These are phyloP conservation scores for Dictyostelium capitatum DNA, from an alignment of 78 protist species.

Conservation along the genomic window DNA sequence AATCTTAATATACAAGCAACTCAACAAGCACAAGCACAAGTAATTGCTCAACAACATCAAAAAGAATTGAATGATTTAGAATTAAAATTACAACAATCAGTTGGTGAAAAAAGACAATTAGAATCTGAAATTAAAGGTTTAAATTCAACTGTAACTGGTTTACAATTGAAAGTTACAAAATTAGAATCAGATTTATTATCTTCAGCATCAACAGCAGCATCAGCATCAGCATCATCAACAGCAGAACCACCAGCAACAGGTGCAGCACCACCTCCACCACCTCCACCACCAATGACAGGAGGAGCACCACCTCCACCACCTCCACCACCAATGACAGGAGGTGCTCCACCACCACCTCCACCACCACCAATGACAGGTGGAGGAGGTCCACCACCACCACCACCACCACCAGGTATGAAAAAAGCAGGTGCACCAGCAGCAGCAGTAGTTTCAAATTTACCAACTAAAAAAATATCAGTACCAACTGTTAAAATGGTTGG, in stretches of 20 bases:
- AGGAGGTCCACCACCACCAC: conserved; percentile 74
- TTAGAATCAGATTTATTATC: background rate
- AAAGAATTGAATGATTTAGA: conserved; percentile 10
- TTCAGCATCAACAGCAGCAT: background rate
- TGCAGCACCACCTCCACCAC: conserved; percentile 74
- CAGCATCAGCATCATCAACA: background rate
- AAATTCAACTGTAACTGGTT: conserved; percentile 13
- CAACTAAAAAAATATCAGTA: conserved; percentile 2
- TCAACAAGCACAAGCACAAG: background rate
- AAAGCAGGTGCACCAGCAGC: conserved; percentile 60
- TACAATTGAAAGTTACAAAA: conserved; percentile 11
- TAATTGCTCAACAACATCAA: too few species aligned
- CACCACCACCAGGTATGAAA: conserved; percentile 59
- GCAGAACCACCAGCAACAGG: conserved; percentile 33
- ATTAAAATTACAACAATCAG: conserved; percentile 14
- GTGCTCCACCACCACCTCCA: conserved; percentile 67
- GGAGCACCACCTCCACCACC: background rate
- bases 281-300: conserved; percentile 39
- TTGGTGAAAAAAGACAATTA: background rate
- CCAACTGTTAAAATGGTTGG: conserved; percentile 79
- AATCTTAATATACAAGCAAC: background rate
- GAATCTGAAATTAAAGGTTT: conserved; percentile 22
- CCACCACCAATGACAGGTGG: conserved; percentile 41
- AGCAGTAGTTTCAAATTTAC: conserved; percentile 54
- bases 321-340: background rate